Evolutionary conservation across 306 rosid species (phyloP).

Genomic region (Dalbergia cochinchinensis): DNA sequence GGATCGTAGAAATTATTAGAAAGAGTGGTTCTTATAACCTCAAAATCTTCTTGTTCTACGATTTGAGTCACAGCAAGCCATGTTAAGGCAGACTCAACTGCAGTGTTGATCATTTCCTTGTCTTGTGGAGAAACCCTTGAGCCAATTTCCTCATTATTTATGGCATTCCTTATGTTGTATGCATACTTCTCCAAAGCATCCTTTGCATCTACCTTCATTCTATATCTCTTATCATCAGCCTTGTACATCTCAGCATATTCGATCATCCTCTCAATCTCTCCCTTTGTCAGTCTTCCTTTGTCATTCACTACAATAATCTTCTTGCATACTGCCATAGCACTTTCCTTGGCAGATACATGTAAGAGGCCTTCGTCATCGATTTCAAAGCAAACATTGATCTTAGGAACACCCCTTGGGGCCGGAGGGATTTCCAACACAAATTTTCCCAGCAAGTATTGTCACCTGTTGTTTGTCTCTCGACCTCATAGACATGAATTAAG

Average conservation of each 20-base stretch:
- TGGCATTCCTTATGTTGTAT: not conserved
- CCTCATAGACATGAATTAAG: slow-evolving; percentile 53
- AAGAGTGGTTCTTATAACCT: not conserved
- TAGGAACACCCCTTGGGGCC: slow-evolving; percentile 53
- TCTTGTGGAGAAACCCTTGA: not conserved
- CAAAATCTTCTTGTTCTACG: not conserved
- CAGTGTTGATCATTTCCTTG: not conserved
- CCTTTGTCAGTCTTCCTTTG: not conserved
- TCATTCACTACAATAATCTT: not conserved
- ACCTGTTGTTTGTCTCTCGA: slow-evolving; percentile 52
- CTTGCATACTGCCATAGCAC: not conserved
- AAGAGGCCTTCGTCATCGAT: slow-evolving; percentile 57
- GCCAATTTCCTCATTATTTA: not conserved
- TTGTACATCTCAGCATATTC: slow-evolving; percentile 5
- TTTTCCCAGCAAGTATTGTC: slow-evolving; percentile 57
- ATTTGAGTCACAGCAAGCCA: not conserved
- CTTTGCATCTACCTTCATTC: slow-evolving; percentile 16
- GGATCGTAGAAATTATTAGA: not conserved
- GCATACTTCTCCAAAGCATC: slow-evolving; percentile 1
- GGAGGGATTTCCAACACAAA: slow-evolving; percentile 49
- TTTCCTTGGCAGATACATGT: not conserved
- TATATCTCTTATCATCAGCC: not conserved
- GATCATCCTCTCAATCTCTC: not conserved
- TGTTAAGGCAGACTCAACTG: not conserved
- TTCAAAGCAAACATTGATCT: slow-evolving; percentile 48